Evolutionary conservation across 2,329 filamentous ascomycete species (phyloP), one percentile per base, ranked within the genome.

Genomic region (Colletotrichum sublineola): DNA sequence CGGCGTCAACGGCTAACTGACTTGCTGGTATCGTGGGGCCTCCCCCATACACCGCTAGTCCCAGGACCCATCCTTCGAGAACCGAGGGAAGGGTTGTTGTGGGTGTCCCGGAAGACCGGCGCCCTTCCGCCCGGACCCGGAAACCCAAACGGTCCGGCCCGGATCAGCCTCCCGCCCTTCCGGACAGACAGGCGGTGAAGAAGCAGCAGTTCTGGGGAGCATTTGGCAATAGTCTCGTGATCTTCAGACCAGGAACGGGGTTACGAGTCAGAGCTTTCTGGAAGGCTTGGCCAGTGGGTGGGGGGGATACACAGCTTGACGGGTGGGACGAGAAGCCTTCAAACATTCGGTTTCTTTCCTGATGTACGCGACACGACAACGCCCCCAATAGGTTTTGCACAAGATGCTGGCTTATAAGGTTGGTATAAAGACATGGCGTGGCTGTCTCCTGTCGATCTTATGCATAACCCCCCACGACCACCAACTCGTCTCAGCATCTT

Each of bases 151-250:
- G 69, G 69, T 48, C 69, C 69, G 69, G 69, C 31, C 66, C 69
- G 66, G 40, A 38, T 46, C 31, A 67, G 60, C 12, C 29, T 60
- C 57, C 9, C 38, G 69, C 52, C 8, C 14, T 72, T 61, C 66
- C 60, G 66, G 60, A 24, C 24, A 29, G 68, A 72, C 53, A 69
- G 31, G 69, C 69, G 69, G 69, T 72, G 69, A 69, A 58, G 65
- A 31, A 6, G 18, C 29, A 15, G 31, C n/a, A 14, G 50, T 29
- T 44, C 29, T 38, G n/a, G 31, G 14, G 24, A 36, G 24, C 48
- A 2, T 5, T 20, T 20, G 15, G 7, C 52, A 33, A 38, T 18
- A 11, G 48, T 48, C 36, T 44, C 5, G 15, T 15, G 15, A 14
- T 11, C 44, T 12, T 15, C 44, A 5, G 42, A 36, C 33, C n/a